Evolutionary conservation across 768 basidiomycete species (phyloP).

Genomic region (Boletus speciosus): DNA sequence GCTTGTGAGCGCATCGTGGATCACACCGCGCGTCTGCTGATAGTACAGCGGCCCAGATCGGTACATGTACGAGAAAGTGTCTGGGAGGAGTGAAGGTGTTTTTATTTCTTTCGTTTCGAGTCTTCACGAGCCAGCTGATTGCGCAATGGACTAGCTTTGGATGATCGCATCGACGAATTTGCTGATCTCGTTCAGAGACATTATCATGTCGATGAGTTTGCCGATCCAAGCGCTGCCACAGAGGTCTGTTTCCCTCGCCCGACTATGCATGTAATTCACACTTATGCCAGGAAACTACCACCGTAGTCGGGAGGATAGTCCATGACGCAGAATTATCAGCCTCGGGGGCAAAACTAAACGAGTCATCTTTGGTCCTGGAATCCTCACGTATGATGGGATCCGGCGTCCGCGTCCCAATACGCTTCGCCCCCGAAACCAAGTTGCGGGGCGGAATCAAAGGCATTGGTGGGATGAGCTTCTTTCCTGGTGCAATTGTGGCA

Average conservation of each 20-base stretch:
- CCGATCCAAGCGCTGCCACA: conserved; percentile 64
- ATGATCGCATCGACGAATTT: conserved; percentile 84
- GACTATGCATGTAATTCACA: neutral
- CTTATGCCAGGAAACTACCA: conserved; percentile 52
- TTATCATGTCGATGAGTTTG: conserved; percentile 69
- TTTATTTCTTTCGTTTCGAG: conserved; percentile 3
- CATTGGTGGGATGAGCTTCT: conserved; percentile 66
- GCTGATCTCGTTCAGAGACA: conserved; percentile 67
- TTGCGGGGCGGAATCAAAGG: conserved; percentile 64
- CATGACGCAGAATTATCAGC: conserved; percentile 59
- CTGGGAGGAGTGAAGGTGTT: conserved; percentile 82
- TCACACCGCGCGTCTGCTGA: neutral
- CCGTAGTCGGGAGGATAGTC: conserved; percentile 70
- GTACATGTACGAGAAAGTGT: conserved; percentile 93
- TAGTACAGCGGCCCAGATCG: conserved; percentile 47
- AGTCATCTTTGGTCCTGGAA: conserved; percentile 75
- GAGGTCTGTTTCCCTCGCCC: conserved; percentile 38
- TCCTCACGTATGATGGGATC: conserved; percentile 73
- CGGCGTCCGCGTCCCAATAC: conserved; percentile 64
- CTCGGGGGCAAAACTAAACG: conserved; percentile 64
- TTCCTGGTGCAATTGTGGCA: conserved; percentile 85
- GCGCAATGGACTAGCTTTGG: conserved; percentile 53
- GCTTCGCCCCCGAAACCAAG: conserved; percentile 62
- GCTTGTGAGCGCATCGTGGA: conserved; percentile 47
- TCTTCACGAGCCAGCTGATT: neutral